Conservation (phyloP, 208 protist genomes). For the Balamuthia mandrillaris region DNA sequence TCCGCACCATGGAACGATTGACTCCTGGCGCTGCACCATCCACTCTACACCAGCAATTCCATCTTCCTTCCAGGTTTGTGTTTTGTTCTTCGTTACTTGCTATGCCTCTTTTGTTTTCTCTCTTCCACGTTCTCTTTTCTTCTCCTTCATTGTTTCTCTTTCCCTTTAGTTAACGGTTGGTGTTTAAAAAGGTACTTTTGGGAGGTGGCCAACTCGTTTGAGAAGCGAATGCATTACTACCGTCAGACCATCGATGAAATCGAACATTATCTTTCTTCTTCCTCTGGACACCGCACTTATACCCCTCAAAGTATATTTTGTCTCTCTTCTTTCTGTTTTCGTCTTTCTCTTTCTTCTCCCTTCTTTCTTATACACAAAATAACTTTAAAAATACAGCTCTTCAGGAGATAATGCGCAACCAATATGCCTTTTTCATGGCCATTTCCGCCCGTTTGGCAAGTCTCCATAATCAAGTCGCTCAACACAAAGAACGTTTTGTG, state of each 20-base stretch:
- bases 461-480: not conserved
- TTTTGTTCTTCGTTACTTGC: not conserved
- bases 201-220: not conserved
- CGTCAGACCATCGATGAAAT: not conserved
- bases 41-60: not conserved
- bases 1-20: not conserved
- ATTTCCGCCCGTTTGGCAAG: not conserved
- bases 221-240: constrained; percentile 21
- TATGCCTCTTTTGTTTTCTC: not conserved
- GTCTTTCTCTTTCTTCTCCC: not conserved
- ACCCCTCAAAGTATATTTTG: constrained; percentile 10
- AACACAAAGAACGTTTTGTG: not conserved
- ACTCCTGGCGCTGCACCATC: not conserved
- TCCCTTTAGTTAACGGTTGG: not conserved
- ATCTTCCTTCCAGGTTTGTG: not conserved
- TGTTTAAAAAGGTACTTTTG: constrained; percentile 15
- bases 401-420: constrained; percentile 28
- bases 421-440: constrained; percentile 20
- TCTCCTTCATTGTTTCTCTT: not conserved
- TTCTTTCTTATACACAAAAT: not conserved
- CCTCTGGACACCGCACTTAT: not conserved
- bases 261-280: not conserved
- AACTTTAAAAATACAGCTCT: not conserved
- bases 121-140: not conserved
- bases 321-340: not conserved